A percentile compares a stretch with the other conserved stretches of the same genome.
Evolutionary conservation across 169 alveolate species (phyloP).

Genomic region (Cyclospora cayetanensis): DNA sequence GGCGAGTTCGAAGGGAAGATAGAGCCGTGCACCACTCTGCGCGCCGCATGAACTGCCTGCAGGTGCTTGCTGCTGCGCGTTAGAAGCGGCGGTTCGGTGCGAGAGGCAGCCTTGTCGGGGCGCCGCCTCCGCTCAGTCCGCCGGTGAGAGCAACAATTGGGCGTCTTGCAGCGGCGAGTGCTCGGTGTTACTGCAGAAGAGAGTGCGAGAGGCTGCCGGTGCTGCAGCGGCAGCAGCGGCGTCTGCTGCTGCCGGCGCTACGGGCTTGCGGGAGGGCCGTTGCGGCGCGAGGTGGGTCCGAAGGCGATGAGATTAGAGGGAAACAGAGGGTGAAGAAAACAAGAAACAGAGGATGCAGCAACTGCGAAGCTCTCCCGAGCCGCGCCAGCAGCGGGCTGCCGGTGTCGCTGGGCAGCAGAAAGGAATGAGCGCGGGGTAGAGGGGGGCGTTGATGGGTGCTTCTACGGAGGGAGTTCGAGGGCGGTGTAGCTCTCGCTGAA

Average conservation of each 20-base stretch:
- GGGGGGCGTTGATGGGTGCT: slow-evolving; percentile 4
- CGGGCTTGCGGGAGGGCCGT: not conserved
- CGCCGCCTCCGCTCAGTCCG: not conserved
- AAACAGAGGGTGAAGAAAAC: not conserved
- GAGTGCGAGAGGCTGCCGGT: not conserved
- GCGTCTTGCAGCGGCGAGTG: not conserved
- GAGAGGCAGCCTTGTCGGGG: not conserved
- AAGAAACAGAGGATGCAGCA: slow-evolving; percentile 14
- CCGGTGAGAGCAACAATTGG: not conserved
- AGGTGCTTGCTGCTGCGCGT: not conserved
- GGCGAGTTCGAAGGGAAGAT: not conserved
- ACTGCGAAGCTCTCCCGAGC: not conserved
- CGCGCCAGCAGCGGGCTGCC: slow-evolving; percentile 12
- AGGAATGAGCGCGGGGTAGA: slow-evolving; percentile 44
- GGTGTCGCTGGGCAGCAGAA: slow-evolving; percentile 21
- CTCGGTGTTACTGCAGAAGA: not conserved
- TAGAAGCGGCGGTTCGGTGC: not conserved
- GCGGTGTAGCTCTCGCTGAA: not conserved
- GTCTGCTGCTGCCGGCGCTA: slow-evolving; percentile 6
- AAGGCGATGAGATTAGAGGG: not conserved
- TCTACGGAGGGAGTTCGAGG: not conserved
- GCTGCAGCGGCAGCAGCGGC: slow-evolving; percentile 48
- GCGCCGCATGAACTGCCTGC: not conserved
- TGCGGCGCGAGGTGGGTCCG: not conserved
- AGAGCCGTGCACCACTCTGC: not conserved